Percentiles rank a stretch among this genome's conserved stretches.
phyloP scores from a whole-genome alignment of 768 basidiomycete genomes.

The Lentinula lateritia region DNA sequence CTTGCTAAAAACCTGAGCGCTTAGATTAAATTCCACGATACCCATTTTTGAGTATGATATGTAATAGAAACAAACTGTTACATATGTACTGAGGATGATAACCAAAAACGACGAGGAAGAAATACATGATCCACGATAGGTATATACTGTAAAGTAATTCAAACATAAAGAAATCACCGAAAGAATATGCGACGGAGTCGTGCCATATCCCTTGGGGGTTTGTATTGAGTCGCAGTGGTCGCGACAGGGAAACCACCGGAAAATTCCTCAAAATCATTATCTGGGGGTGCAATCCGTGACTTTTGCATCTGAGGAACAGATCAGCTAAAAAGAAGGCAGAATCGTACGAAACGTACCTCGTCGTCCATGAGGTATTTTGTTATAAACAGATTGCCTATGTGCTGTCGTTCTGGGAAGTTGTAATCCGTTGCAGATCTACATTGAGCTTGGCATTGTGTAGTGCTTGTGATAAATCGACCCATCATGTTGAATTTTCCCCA shows the following conservation, averaged over 20 bases:
- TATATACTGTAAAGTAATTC: neutral
- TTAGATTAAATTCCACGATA: neutral
- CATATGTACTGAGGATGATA: neutral
- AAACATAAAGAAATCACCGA: neutral
- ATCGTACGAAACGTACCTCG: conserved; percentile 41
- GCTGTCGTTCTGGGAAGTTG: conserved; percentile 49
- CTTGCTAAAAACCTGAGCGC: neutral
- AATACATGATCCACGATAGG: neutral
- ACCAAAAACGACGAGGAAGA: neutral
- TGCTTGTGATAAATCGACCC: conserved; percentile 76
- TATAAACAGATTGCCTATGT: conserved; percentile 51
- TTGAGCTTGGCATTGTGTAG: conserved; percentile 72
- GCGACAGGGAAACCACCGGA: conserved; percentile 9
- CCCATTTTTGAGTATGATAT: too few relatives aligned
- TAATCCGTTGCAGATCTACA: conserved; percentile 60
- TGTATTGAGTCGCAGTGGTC: neutral
- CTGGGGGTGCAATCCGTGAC: conserved; percentile 51
- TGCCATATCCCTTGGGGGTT: conserved; percentile 1
- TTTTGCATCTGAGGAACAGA: conserved; percentile 51
- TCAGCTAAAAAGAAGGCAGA: neutral
- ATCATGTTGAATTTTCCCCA: conserved; percentile 97
- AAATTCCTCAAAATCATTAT: conserved; percentile 29
- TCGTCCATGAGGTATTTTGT: conserved; percentile 59
- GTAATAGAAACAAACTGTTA: neutral
- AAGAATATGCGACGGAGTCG: neutral